phyloP scores from a whole-genome alignment of 768 basidiomycete species.

The Rhodocollybia butyracea region DNA sequence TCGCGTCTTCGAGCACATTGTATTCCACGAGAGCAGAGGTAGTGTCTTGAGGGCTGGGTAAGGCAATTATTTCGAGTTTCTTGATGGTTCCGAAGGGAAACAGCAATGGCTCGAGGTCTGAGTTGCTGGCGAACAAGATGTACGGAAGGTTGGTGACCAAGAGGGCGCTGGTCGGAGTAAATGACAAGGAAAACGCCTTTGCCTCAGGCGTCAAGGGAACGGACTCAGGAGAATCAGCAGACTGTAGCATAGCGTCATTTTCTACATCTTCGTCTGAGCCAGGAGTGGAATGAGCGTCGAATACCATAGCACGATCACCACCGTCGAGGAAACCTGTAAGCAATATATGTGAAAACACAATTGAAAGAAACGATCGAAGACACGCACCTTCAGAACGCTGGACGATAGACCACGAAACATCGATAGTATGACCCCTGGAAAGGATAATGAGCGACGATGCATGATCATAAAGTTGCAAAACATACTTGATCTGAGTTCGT shows the following conservation, averaged over 20 bases:
- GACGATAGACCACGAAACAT: constrained; percentile 86
- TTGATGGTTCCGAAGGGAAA: constrained; percentile 70
- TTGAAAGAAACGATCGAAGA: not conserved
- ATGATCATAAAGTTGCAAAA: not conserved
- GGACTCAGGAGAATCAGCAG: constrained; percentile 28
- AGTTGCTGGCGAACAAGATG: constrained; percentile 60
- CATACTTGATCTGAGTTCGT: constrained; percentile 67
- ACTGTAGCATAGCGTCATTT: constrained; percentile 16
- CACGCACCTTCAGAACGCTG: constrained; percentile 76
- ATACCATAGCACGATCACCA: constrained; percentile 67
- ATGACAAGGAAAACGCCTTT: constrained; percentile 28
- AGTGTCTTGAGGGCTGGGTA: constrained; percentile 35
- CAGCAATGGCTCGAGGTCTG: constrained; percentile 71
- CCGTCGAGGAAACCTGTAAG: constrained; percentile 75
- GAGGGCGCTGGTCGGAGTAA: constrained; percentile 46
- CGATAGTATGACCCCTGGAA: constrained; percentile 66
- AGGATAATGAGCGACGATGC: not conserved
- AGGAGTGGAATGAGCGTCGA: constrained; percentile 43
- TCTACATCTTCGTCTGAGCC: not conserved
- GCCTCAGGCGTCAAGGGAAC: constrained; percentile 21
- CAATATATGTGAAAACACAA: constrained; percentile 3
- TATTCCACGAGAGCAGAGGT: constrained; percentile 67
- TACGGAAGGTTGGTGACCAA: constrained; percentile 65
- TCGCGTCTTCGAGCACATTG: constrained; percentile 46
- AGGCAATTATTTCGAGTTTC: constrained; percentile 50